Evolutionary conservation across 108 stramenopile genomes (phyloP), one percentile per base, ranked within the genome.

Genomic region (Schizochytrium sp.): DNA sequence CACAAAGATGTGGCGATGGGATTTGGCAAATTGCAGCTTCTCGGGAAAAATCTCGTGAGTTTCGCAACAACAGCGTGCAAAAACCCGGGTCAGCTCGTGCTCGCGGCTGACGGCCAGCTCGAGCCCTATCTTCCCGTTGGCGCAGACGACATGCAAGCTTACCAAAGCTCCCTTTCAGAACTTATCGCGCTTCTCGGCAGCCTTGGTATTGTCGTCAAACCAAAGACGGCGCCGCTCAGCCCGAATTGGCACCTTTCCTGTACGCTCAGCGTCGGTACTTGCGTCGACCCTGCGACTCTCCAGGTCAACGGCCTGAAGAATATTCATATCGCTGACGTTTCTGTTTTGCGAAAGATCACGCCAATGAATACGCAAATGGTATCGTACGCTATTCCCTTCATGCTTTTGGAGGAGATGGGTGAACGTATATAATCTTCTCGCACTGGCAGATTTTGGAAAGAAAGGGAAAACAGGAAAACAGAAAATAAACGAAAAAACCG

Each of bases 241-340:
- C 76, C 76, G 6, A 83, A 83, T 45, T 83, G 76, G 76, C 76
- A 83, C n/a, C 23, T 83, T 19, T 83, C 76, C 18, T 83, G 76
- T 45, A 83, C 76, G 51, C 51, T 83, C 25, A 53, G 76, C n/a
- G 51, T 83, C 28, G 76, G 76, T 6, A 83, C 45, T 16, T 47
- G 45, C 25, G 45, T 47, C n/a, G 76, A 83, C 28, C 21, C 25
- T 23, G 51, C 45, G 45, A 47, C 12, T 6, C 76, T 83, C 6
- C 25, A 53, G 12, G 76, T 83, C n/a, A 53, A 83, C 6, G 76
- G 76, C 2, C 6, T 83, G 43, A 12, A 23, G 16, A 45, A 45
- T 1, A 43, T 83, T 12, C 45, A 53, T 16, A 5, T 83, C 51
- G 76, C 76, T 8, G 76, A 83, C 51, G 76, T 83, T 23, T 83